Percentiles rank a stretch among this genome's conserved stretches.
These are phyloP conservation scores for Candida sphagnicola DNA, from an alignment of 805 yeast genomes.

Conservation along the genomic window DNA sequence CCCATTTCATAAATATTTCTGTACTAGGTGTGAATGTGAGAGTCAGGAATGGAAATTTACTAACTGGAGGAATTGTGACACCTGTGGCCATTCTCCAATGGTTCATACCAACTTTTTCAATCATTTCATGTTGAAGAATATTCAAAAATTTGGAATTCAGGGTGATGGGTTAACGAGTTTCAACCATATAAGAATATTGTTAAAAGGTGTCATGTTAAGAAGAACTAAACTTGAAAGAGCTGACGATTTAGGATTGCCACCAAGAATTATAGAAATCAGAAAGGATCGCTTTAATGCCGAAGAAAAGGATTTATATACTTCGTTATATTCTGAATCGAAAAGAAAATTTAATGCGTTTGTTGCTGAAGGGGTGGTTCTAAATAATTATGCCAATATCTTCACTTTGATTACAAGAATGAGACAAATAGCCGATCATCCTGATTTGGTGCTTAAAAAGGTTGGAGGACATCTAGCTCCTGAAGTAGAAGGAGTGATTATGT, in stretches of 20 bases:
- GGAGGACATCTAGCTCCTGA: constrained; percentile 38
- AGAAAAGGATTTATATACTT: constrained; percentile 87
- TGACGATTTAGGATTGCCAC: constrained; percentile 96
- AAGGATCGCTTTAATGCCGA: constrained; percentile 88
- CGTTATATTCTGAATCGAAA: constrained; percentile 80
- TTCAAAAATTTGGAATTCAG: constrained; percentile 77
- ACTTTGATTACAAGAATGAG: constrained; percentile 96
- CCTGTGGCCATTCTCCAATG: constrained; percentile 91
- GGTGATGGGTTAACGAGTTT: constrained; percentile 82
- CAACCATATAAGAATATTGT: constrained; percentile 65
- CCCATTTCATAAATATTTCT: constrained; percentile 86
- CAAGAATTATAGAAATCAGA: constrained; percentile 86
- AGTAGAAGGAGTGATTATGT: constrained; percentile 58
- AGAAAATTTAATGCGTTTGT: constrained; percentile 90
- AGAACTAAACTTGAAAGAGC: constrained; percentile 96
- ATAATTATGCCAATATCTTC: constrained; percentile 95
- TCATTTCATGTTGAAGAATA: constrained; percentile 91
- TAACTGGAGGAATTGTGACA: constrained; percentile 78
- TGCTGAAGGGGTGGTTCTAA: constrained; percentile 92
- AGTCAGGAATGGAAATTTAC: constrained; percentile 82
- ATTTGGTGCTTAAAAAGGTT: constrained; percentile 75
- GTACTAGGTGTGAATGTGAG: constrained; percentile 88
- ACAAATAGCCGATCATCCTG: constrained; percentile 98
- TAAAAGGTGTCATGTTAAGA: constrained; percentile 83
- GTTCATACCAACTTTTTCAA: constrained; percentile 93